Base-by-base conservation (phyloP, 805 yeast genomes). In the Hemisphaericaspora nanyangensis region DNA sequence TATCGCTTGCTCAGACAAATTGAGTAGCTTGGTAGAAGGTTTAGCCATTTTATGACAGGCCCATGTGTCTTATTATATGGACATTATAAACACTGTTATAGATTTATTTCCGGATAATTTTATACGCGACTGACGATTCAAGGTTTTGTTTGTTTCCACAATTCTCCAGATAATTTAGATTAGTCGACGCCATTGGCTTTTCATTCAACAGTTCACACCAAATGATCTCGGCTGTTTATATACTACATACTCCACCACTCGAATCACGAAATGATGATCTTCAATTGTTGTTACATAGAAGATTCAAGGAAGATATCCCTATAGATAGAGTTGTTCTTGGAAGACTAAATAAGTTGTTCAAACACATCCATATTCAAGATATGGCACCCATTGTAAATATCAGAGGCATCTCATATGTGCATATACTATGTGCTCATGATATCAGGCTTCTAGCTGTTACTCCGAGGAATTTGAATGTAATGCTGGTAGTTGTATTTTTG, bases 401-500 rank as follows among this genome's bases (percentile, higher is more conserved):
- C 39, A 61, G 70, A 15, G 85, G 84, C 1, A 51, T 78, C 34
- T 72, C 72, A 50, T 85, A 76, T 55, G 60, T 78, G n/a, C 76
- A 72, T 48, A 58, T 80, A 8, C 61, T 63, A 45, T 60, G 55
- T 22, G 76, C 70, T 40, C 70, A 77, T 45, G 70, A 65, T 38
- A 49, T 77, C 3, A 45, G 67, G 5, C 35, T 75, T 7, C 41
- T 76, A 54, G 61, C 72, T 3, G 76, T 72, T 1, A 51, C 70
- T 1, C 50, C 62, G 17, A 52, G 52, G 22, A 80, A 83, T 50
- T 54, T 74, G 39, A 77, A 84, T 59, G 77, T 70, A 6, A 72
- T 82, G 77, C 73, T 77, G 55, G 61, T 73, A 16, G 52, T 83
- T 33, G 63, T 77, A 6, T 85, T 83, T 51, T 55, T 85, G 25